These are phyloP conservation scores for Mortierella sp. DNA, from an alignment of 371 early-diverging fungal species.

Conservation along the genomic window DNA sequence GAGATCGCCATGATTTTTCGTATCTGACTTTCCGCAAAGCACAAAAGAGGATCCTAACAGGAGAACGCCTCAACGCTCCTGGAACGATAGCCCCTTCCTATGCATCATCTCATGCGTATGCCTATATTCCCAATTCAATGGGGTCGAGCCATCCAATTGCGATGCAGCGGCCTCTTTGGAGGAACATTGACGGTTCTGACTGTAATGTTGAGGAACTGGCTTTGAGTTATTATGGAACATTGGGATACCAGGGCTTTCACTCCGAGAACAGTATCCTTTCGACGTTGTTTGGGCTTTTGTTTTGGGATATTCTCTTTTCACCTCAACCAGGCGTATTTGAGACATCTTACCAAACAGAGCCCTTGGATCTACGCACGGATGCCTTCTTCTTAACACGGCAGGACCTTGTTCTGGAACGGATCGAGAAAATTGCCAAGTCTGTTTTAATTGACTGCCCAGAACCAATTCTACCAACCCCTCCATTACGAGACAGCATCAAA, in stretches of 20 bases:
- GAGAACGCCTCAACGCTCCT: slow-evolving; percentile 47
- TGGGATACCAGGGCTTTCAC: slow-evolving; percentile 73
- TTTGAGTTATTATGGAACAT: slow-evolving; percentile 64
- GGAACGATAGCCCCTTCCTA: slow-evolving; percentile 47
- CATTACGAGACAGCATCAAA: not conserved
- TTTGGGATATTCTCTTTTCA: slow-evolving; percentile 81
- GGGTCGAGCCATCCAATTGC: slow-evolving; percentile 17
- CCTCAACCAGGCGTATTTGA: slow-evolving; percentile 79
- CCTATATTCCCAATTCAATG: slow-evolving; percentile 37
- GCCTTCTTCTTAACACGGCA: slow-evolving; percentile 70
- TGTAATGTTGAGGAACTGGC: slow-evolving; percentile 71
- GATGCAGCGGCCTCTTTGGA: slow-evolving; percentile 54
- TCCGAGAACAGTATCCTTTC: slow-evolving; percentile 73
- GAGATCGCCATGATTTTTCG: slow-evolving; percentile 69
- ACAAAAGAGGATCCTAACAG: slow-evolving; percentile 51
- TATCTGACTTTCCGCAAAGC: slow-evolving; percentile 59
- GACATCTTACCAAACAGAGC: slow-evolving; percentile 77
- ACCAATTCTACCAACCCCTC: not conserved
- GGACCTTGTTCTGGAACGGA: slow-evolving; percentile 63
- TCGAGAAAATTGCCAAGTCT: slow-evolving; percentile 58
- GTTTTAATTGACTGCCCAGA: slow-evolving; percentile 2
- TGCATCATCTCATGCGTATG: slow-evolving; percentile 42
- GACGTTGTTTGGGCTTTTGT: slow-evolving; percentile 70
- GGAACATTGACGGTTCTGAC: slow-evolving; percentile 63
- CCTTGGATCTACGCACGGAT: slow-evolving; percentile 75